These are phyloP conservation scores for Farysia itapuensis DNA, from an alignment of 1,284 basidiomycete genomes.

Conservation along the genomic window DNA sequence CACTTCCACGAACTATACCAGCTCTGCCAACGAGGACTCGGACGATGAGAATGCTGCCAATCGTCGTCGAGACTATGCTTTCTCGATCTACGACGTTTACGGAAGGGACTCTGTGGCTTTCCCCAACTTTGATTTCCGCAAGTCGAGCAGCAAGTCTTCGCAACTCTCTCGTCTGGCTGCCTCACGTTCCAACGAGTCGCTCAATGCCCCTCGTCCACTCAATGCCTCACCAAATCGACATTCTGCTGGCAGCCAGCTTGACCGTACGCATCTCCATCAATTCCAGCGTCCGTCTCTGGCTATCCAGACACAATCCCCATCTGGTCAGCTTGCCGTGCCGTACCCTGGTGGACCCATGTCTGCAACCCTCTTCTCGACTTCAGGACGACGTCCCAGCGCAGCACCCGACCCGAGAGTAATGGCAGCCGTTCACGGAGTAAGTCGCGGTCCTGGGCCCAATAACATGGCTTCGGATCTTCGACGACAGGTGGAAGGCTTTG, in stretches of 20 bases:
- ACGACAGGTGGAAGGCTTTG: slow-evolving; percentile 39
- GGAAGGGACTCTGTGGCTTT: slow-evolving; percentile 55
- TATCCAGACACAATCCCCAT: slow-evolving; percentile 4
- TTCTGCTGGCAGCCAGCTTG: no score
- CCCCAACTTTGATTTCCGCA: slow-evolving; percentile 49
- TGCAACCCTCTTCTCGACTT: slow-evolving; percentile 33
- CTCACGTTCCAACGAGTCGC: slow-evolving; percentile 29
- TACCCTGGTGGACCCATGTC: slow-evolving; percentile 17
- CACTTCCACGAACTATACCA: slow-evolving; percentile 34
- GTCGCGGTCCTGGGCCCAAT: slow-evolving; percentile 7
- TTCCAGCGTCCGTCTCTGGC: slow-evolving; percentile 3
- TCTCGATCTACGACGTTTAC: slow-evolving; percentile 56
- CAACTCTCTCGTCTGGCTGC: slow-evolving; percentile 16
- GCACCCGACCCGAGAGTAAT: slow-evolving; percentile 38
- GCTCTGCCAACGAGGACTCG: slow-evolving; percentile 43
- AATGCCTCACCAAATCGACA: no score
- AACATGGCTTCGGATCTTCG: slow-evolving; percentile 45
- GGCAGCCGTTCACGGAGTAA: slow-evolving; percentile 2
- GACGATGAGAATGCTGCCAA: slow-evolving; percentile 32
- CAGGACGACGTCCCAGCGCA: slow-evolving; percentile 42
- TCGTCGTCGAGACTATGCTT: slow-evolving; percentile 44
- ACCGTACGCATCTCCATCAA: slow-evolving; percentile 20
- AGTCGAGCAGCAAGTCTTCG: slow-evolving; percentile 32
- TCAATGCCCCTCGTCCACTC: slow-evolving; percentile 1
- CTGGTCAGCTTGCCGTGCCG: slow-evolving; percentile 19